These are phyloP conservation scores for Cyclocybe aegerita DNA, from an alignment of 768 basidiomycete species.

Conservation along the genomic window DNA sequence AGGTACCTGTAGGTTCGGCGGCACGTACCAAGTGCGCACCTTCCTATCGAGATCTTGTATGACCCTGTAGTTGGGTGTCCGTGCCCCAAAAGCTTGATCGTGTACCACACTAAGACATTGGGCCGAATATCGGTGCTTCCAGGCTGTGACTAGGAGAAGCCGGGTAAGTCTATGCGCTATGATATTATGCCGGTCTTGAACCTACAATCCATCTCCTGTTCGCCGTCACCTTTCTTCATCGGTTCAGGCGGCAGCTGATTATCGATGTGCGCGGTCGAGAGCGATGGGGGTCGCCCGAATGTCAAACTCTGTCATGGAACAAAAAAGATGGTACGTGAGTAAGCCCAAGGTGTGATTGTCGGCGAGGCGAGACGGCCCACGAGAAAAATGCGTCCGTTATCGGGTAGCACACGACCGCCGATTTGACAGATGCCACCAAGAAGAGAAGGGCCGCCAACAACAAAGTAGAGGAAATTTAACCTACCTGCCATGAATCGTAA, in stretches of 20 bases:
- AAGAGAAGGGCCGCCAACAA: background rate
- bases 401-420: too few species aligned
- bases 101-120: constrained; percentile 65
- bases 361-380: background rate
- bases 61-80: constrained; percentile 56
- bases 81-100: constrained; percentile 68
- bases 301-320: constrained; percentile 54
- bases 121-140: constrained; percentile 68
- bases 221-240: constrained; percentile 43
- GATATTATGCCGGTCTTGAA: constrained; percentile 10
- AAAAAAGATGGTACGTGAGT: constrained; percentile 2
- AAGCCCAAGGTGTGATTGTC: background rate
- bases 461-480: constrained; percentile 8
- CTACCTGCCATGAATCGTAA: constrained; percentile 72
- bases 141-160: constrained; percentile 49
- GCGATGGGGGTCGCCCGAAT: constrained; percentile 69
- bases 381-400: too few species aligned
- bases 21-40: constrained; percentile 62
- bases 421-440: background rate
- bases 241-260: constrained; percentile 50
- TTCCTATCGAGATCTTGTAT: constrained; percentile 68
- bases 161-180: constrained; percentile 1
- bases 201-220: constrained; percentile 65
- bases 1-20: constrained; percentile 62
- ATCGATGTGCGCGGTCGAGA: constrained; percentile 56